Conservation (phyloP, 257 asterid species). For the Solanum bukasovii region DNA sequence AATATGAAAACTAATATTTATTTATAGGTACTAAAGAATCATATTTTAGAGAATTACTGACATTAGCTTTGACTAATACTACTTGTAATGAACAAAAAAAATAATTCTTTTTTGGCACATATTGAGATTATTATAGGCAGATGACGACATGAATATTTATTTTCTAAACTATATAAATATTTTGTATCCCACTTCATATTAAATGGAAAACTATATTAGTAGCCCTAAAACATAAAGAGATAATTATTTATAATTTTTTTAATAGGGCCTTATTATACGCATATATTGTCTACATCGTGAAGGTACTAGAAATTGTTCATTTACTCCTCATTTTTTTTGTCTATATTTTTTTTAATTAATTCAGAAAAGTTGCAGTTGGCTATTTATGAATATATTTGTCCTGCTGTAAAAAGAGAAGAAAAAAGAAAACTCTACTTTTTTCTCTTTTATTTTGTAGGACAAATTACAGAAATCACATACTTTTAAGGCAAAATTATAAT, state of each 20-base stretch:
- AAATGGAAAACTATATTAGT: neutral
- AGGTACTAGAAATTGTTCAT: too few species aligned
- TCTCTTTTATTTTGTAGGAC: too few species aligned
- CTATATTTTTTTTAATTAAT: too few species aligned
- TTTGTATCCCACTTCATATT: neutral
- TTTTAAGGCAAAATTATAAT: too few species aligned
- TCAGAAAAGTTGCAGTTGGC: too few species aligned
- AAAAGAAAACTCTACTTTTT: too few species aligned
- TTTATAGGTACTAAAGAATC: neutral
- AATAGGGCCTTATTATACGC: neutral
- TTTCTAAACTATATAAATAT: neutral
- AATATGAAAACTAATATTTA: neutral
- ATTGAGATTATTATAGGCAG: neutral
- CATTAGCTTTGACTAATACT: neutral
- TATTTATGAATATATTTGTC: too few species aligned
- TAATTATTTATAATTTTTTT: neutral
- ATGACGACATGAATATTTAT: neutral
- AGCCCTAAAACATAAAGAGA: neutral
- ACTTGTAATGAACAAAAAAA: neutral
- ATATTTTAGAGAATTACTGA: neutral
- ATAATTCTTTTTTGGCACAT: neutral
- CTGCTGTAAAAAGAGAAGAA: too few species aligned
- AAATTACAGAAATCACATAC: too few species aligned
- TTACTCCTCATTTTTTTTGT: too few species aligned
- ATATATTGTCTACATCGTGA: too few species aligned